These are phyloP conservation scores for Volvariella surrecta DNA, from an alignment of 1,284 basidiomycete species.

Conservation along the genomic window DNA sequence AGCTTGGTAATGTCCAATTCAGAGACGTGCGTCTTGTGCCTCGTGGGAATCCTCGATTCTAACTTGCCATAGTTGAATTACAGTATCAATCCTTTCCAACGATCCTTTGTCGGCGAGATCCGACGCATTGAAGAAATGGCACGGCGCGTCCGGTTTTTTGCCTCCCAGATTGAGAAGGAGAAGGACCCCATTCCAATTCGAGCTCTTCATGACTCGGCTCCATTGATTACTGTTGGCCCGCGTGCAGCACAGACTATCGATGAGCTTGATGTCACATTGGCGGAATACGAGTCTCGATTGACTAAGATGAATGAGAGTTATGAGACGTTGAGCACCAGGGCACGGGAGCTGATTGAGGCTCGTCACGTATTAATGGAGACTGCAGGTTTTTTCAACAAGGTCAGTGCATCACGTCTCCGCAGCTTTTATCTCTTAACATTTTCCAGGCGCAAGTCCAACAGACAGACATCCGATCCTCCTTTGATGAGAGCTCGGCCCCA, in stretches of 20 bases:
- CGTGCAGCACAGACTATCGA: constrained; percentile 91
- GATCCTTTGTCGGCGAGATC: constrained; percentile 95
- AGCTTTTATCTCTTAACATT: constrained; percentile 4
- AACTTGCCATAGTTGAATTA: constrained; percentile 74
- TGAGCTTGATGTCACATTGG: constrained; percentile 83
- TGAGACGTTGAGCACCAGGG: constrained; percentile 81
- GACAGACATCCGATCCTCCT: constrained; percentile 77
- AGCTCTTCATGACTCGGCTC: constrained; percentile 74
- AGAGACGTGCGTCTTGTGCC: constrained; percentile 69
- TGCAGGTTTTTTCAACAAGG: constrained; percentile 92
- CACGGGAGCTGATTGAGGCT: constrained; percentile 88
- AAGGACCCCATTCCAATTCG: constrained; percentile 77
- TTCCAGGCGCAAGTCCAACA: constrained; percentile 74
- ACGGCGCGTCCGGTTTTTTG: constrained; percentile 88
- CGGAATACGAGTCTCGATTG: constrained; percentile 84
- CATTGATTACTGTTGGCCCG: constrained; percentile 80
- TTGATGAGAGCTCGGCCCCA: constrained; percentile 89
- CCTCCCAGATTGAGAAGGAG: constrained; percentile 81
- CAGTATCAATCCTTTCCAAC: constrained; percentile 94
- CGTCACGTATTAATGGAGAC: constrained; percentile 92
- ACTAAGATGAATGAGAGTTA: constrained; percentile 93
- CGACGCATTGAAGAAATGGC: constrained; percentile 94
- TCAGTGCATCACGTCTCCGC: constrained; percentile 19
- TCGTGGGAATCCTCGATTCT: constrained; percentile 8
- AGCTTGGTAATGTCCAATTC: constrained; percentile 95